phyloP scores from a whole-genome alignment of 306 rosid genomes.

The Acmispon strigosus region DNA sequence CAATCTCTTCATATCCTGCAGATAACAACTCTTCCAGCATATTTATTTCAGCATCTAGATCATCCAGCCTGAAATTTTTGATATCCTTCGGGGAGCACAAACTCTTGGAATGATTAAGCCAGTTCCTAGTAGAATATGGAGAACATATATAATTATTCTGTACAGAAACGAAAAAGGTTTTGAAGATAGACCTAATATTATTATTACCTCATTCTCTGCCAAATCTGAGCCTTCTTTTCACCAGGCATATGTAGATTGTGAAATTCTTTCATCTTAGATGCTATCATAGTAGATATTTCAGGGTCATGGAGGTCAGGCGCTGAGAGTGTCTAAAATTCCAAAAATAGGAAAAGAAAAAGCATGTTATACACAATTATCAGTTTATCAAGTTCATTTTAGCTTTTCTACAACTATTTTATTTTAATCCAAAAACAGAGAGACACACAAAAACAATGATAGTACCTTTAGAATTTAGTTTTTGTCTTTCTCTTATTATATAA shows the following conservation, averaged over 20 bases:
- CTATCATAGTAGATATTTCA: conserved; percentile 61
- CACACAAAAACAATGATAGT: neutral
- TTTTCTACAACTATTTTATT: neutral
- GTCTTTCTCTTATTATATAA: neutral
- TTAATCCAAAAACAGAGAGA: neutral
- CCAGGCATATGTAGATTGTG: conserved; percentile 73
- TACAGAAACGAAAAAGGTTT: neutral
- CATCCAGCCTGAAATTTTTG: conserved; percentile 43
- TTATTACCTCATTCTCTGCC: conserved; percentile 75
- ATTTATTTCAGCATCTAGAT: conserved; percentile 54
- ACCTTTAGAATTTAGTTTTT: neutral
- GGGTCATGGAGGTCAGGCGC: conserved; percentile 67
- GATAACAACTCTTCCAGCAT: conserved; percentile 53
- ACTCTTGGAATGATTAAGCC: conserved; percentile 55
- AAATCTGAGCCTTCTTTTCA: conserved; percentile 42
- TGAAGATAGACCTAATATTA: neutral
- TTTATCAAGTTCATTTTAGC: neutral
- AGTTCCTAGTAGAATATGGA: conserved; percentile 42
- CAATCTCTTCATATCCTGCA: conserved; percentile 48
- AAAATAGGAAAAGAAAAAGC: neutral
- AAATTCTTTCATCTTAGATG: conserved; percentile 73
- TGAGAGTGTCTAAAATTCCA: conserved; percentile 55
- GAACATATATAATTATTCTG: neutral
- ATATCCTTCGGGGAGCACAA: conserved; percentile 46
- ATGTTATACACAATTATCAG: neutral